Evolutionary conservation across 2,329 filamentous ascomycete species (phyloP), one percentile per base, ranked within the genome.

Genomic region (Coniochaeta hoffmannii): DNA sequence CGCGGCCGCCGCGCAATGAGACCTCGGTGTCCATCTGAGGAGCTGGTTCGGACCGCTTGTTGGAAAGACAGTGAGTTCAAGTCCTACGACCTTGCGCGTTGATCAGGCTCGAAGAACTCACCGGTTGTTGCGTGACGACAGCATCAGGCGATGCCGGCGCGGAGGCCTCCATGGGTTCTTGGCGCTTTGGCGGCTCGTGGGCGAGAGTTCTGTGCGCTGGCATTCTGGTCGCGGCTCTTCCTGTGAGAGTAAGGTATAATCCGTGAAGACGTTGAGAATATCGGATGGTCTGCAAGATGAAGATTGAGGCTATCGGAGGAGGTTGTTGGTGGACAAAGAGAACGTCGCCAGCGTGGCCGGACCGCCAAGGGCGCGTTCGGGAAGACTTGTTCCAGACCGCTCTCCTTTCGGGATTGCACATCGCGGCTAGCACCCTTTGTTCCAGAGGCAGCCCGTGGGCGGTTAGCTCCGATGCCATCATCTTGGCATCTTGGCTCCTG

Each of bases 121-220:
- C 61, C 11, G 61, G 61, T 50, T 63, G 60, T 28, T 59, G 50
- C 4, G 41, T 56, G 31, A 63, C 46, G 49, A 63, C 32, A 44
- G 51, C 34, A 12, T 41, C 44, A 11, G 44, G 24, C 2, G 26
- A 49, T 3, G 31, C 31, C 1, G 44, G 22, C 10, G 35, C 34
- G 41, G 57, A 53, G 30, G 57, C 60, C 56, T 63, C 58, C 60
- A 61, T 63, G 41, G 60, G 61, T 54, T 53, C 57, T 38, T 61
- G 58, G 52, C 59, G 58, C 50, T 41, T 53, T 34, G 61, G n/a
- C n/a, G n/a, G 61, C n/a, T 55, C 26, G 19, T 61, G 52, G 32
- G 56, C 53, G 15, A 57, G 8, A 4, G 3, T 22, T 11, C 36
- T 41, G 36, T n/a, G 4, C 5, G n/a, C 11, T 15, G 41, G 41